Base-by-base conservation (phyloP, 176 grass and related monocot species). In the Triticum urartu region DNA sequence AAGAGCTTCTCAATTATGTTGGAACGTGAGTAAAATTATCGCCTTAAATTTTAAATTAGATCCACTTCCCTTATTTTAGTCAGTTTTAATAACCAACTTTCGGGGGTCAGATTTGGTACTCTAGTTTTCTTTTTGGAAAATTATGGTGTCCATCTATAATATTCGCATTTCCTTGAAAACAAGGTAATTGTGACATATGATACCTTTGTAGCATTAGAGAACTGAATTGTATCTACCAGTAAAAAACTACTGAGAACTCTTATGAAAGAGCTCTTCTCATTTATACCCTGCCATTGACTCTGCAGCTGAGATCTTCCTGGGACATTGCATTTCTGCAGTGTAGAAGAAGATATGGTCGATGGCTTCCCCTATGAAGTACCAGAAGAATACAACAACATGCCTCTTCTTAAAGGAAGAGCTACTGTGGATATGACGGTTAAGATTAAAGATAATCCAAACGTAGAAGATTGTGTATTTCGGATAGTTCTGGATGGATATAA, bases 281-380 rank as follows among this genome's bases (percentile, higher is more conserved):
- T 91, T 94, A 95, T 95, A 92, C 80, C 82, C 84, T 96, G 88
- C 91, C 87, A 98, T 91, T 92, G 76, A 94, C 93, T 90, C 90
- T 98, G 97, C 94, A 99, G 97, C 94, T 95, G 94, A 95, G 94
- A 91, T 94, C 94, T 95, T 95, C 87, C 94, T 95, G 91, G 89
- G 89, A 91, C 91, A 91, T 93, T 95, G 91, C 89, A 87, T 95
- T 95, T 95, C 94, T 95, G 97, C 97, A 99, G 97, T 90, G 85
- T 99, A 96, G 97, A 99, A 99, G 97, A 99, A 94, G 97, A 99
- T 86, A 99, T 99, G 97, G 79, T 99, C 11, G 97, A 92, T 91
- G 92, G 94, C 67, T 99, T 99, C 85, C 97, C 94, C 9, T 96
- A 78, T 80, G 92, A 95, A 88, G 84, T 99, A 11, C 97, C 97